These are phyloP conservation scores for Aspergillus aculeatinus DNA, from an alignment of 2,329 filamentous ascomycete species.

Conservation along the genomic window DNA sequence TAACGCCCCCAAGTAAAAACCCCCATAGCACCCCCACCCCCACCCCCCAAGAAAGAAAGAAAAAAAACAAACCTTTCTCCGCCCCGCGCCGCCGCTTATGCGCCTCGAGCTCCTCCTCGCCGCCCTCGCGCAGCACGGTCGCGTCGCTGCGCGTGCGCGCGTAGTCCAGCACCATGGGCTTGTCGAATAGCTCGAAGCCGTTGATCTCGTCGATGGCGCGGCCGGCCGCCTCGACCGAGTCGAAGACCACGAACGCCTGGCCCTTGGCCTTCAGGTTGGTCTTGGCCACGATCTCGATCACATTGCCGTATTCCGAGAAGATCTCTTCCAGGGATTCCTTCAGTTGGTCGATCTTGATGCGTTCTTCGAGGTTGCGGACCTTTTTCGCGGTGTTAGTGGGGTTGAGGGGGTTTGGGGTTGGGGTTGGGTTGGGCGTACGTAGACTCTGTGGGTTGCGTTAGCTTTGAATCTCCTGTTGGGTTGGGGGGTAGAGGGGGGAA, in stretches of 20 bases:
- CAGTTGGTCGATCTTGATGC: conserved; percentile 76
- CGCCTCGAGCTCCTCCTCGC: conserved; percentile 75
- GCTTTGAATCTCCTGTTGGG: conserved; percentile 8
- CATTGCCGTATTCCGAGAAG: conserved; percentile 84
- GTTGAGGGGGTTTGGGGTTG: conserved; percentile 12
- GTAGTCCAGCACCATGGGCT: conserved; percentile 80
- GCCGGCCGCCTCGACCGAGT: conserved; percentile 72
- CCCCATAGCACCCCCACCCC: background rate
- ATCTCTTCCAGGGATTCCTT: conserved; percentile 71
- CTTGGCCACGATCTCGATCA: conserved; percentile 84
- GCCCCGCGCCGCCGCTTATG: conserved; percentile 82
- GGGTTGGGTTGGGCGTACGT: conserved; percentile 31
- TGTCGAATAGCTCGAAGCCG: conserved; percentile 89
- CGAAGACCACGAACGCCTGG: conserved; percentile 93
- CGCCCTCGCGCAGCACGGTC: conserved; percentile 72
- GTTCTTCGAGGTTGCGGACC: conserved; percentile 85
- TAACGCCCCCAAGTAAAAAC: background rate
- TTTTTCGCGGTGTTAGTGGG: conserved; percentile 23
- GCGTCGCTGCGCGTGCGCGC: conserved; percentile 85
- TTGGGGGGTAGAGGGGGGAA: background rate
- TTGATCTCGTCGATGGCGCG: conserved; percentile 85
- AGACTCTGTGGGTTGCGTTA: conserved; percentile 35
- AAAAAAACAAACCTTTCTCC: conserved; percentile 70
- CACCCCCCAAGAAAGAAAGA: background rate
- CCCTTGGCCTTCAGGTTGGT: conserved; percentile 89